phyloP scores from a whole-genome alignment of 345 rosid genomes.

The Salix dunnii region DNA sequence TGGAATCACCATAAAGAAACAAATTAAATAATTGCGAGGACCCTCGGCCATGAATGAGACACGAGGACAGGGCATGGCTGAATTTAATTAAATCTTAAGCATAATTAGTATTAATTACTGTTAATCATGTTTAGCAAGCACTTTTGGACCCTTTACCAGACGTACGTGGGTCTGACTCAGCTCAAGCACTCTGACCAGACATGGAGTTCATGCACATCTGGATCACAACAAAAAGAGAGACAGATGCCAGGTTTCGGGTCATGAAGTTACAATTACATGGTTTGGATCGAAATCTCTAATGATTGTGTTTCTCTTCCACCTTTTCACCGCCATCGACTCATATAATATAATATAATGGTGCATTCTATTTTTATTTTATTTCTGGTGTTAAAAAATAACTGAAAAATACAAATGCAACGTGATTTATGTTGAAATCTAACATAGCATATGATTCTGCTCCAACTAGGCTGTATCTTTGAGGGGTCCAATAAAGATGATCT shows the following conservation, averaged over 20 bases:
- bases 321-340: too few species aligned
- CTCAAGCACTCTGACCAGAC: not conserved
- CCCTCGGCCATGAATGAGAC: not conserved
- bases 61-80: not conserved
- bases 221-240: not conserved
- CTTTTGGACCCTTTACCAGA: not conserved
- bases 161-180: conserved; percentile 29
- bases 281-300: not conserved
- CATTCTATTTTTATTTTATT: too few species aligned
- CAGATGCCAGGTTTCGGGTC: not conserved
- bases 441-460: not conserved
- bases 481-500: not conserved
- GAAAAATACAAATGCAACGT: too few species aligned
- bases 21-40: not conserved
- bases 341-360: too few species aligned
- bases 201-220: conserved; percentile 1
- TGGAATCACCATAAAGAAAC: not conserved
- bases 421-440: not conserved
- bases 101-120: not conserved
- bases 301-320: not conserved
- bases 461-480: not conserved
- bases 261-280: not conserved
- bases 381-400: too few species aligned
- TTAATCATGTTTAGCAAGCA: not conserved
- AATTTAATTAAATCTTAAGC: not conserved